Evolutionary conservation across 805 yeast species (phyloP).

Genomic region (Cyberlindnera maritima): DNA sequence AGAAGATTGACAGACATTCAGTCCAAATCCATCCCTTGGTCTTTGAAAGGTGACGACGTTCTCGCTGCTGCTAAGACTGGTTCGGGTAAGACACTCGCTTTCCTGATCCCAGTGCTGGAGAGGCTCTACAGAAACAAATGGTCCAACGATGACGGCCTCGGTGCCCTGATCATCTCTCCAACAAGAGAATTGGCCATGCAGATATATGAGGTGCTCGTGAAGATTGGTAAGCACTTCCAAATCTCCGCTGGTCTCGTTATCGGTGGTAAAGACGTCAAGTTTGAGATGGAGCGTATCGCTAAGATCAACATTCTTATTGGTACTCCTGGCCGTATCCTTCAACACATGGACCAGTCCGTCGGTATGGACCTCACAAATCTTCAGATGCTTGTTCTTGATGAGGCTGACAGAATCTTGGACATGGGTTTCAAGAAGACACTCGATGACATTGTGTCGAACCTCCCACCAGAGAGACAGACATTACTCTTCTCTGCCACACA

Average conservation of each 20-base stretch:
- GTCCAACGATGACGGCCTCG: slow-evolving; percentile 41
- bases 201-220: slow-evolving; percentile 63
- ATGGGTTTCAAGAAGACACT: slow-evolving; percentile 71
- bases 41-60: slow-evolving; percentile 83
- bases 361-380: slow-evolving; percentile 59
- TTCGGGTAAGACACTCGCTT: slow-evolving; percentile 92
- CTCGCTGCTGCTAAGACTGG: slow-evolving; percentile 98
- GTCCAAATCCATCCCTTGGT: slow-evolving; percentile 67
- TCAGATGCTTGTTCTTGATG: slow-evolving; percentile 82
- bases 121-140: slow-evolving; percentile 46
- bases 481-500: slow-evolving; percentile 94
- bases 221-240: slow-evolving; percentile 59
- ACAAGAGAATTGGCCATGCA: slow-evolving; percentile 72
- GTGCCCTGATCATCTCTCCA: slow-evolving; percentile 70
- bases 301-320: slow-evolving; percentile 81
- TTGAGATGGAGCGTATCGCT: slow-evolving; percentile 65
- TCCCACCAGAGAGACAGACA: slow-evolving; percentile 90
- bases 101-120: slow-evolving; percentile 79
- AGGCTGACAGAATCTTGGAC: slow-evolving; percentile 88
- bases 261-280: slow-evolving; percentile 61
- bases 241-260: slow-evolving; percentile 63
- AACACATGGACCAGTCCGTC: slow-evolving; percentile 64
- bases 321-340: slow-evolving; percentile 88
- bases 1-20: slow-evolving; percentile 85
- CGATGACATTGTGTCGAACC: slow-evolving; percentile 58